Evolutionary conservation across 805 yeast species (phyloP).

Genomic region (Candida coquimbonensis): DNA sequence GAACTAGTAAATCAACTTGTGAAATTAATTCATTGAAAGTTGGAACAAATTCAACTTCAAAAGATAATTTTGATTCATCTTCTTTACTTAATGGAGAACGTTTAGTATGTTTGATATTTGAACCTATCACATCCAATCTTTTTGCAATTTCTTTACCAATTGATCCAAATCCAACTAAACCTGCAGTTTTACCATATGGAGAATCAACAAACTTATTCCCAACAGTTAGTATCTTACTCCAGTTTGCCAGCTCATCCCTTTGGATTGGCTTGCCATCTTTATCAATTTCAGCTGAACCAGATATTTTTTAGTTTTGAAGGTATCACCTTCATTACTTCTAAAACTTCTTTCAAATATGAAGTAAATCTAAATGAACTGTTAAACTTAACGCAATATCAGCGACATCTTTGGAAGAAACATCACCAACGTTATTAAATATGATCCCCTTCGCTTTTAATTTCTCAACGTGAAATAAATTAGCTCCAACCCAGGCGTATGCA

Average conservation of each 20-base stretch:
- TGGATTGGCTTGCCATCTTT: slow-evolving; percentile 24
- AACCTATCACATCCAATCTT: slow-evolving; percentile 51
- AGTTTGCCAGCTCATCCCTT: slow-evolving; percentile 28
- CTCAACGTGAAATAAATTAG: slow-evolving; percentile 42
- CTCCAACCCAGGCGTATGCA: slow-evolving; percentile 54
- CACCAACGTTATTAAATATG: slow-evolving; percentile 53
- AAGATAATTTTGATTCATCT: slow-evolving; percentile 34
- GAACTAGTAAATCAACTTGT: slow-evolving; percentile 47
- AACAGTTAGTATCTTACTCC: slow-evolving; percentile 34
- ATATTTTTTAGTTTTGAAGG: slow-evolving; percentile 34
- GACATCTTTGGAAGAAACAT: slow-evolving; percentile 56
- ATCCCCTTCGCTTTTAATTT: slow-evolving; percentile 41
- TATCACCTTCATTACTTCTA: slow-evolving; percentile 34
- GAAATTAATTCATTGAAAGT: slow-evolving; percentile 38
- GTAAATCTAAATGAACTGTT: slow-evolving; percentile 55
- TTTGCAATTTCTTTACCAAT: slow-evolving; percentile 63
- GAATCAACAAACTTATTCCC: slow-evolving; percentile 41
- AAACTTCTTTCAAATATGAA: slow-evolving; percentile 36
- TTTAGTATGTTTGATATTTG: slow-evolving; percentile 59
- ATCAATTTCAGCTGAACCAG: slow-evolving; percentile 29
- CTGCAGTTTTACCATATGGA: slow-evolving; percentile 51
- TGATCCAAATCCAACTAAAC: slow-evolving; percentile 69
- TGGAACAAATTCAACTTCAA: slow-evolving; percentile 35
- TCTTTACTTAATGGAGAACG: slow-evolving; percentile 36
- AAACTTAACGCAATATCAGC: slow-evolving; percentile 63